Base-by-base conservation (phyloP, 2,329 filamentous ascomycete species). In the Exophiala oligosperma region DNA sequence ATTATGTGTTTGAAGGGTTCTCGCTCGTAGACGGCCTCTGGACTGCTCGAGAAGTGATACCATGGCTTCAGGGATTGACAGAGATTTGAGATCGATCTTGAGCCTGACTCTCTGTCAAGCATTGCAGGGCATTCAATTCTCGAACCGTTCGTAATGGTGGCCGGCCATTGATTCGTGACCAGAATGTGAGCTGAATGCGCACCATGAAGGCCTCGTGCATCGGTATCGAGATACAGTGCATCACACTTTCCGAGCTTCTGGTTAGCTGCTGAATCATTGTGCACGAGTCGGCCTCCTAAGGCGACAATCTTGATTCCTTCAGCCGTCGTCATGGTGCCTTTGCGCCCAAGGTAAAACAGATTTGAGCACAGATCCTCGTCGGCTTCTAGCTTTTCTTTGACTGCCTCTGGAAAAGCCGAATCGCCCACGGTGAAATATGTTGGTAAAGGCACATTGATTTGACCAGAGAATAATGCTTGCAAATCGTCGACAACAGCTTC, bases 351-450 rank as follows among this genome's bases (percentile, higher is more conserved):
- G 68, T 89, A 96, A 74, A 91, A 90, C 9, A 99, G 83, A 70
- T 99, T 97, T n/a, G 88, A 82, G 71, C 92, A 96, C 17, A 99
- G 81, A 68, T 88, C 85, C 62, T 81, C 87, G 62, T 89, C 84
- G 35, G 83, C 82, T 69, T 91, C 83, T 52, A 97, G 81, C 71
- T 86, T 92, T 68, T 89, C 84, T 21, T 89, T 78, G 23, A 97
- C 83, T 29, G 79, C 76, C 2, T 79, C 73, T 0, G 94, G 94
- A 4, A 99, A 79, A n/a, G 87, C 76, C 48, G 81, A 81, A 38
- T 79, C 86, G 65, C 90, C 92, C 60, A 96, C 80, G 2, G 90
- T 91, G 72, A 97, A 99, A 76, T 99, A 99, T 7, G 89, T 95
- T 1, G 92, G 87, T 0, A 97, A 77, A 2, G 92, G 87, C 3